Percentiles rank a stretch among this genome's conserved stretches.
These are phyloP conservation scores for Lotus japonicus DNA, from an alignment of 306 rosid genomes.

Conservation along the genomic window DNA sequence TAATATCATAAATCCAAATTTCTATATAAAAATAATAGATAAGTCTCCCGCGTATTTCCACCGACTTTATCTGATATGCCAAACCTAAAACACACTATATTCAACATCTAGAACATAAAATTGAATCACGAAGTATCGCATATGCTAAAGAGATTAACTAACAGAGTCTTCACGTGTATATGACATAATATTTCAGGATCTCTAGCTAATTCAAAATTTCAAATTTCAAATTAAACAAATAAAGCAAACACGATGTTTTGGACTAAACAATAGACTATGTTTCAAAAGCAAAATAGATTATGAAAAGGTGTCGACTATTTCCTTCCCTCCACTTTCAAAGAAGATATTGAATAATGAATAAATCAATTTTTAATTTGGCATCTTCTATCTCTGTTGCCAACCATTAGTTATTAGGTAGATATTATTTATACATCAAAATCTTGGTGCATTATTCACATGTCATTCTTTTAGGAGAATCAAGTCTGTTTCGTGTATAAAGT, in stretches of 20 bases:
- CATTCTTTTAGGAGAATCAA: too few relatives aligned
- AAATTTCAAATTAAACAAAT: not conserved
- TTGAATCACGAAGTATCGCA: not conserved
- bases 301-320: not conserved
- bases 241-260: not conserved
- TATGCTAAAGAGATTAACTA: not conserved
- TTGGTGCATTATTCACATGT: too few relatives aligned
- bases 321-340: not conserved
- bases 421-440: too few relatives aligned
- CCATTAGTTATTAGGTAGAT: too few relatives aligned
- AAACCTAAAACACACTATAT: not conserved
- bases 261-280: slow-evolving; percentile 8
- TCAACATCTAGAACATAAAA: not conserved
- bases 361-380: not conserved
- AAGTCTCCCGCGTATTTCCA: too few relatives aligned
- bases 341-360: not conserved
- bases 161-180: not conserved
- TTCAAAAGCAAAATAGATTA: too few relatives aligned
- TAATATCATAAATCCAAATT: too few relatives aligned
- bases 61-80: too few relatives aligned
- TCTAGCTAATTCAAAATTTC: not conserved
- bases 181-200: not conserved
- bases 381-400: too few relatives aligned
- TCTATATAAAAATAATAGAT: too few relatives aligned
- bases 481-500: too few relatives aligned